phyloP scores from a whole-genome alignment of 345 rosid species.

The Eucalyptus pumila region DNA sequence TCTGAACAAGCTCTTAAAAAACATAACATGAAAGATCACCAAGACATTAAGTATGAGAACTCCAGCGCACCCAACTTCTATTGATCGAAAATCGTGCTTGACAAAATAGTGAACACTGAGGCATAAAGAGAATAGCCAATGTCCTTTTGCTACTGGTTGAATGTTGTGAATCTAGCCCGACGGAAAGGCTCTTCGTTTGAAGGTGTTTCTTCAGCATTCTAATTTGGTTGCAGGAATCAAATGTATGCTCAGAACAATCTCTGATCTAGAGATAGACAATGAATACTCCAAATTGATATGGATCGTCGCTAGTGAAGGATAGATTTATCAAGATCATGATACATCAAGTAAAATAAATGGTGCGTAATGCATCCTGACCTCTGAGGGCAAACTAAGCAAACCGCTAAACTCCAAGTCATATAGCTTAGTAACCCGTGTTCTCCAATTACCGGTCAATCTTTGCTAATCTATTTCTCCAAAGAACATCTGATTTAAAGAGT shows the following conservation, averaged over 20 bases:
- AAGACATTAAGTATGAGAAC: background rate
- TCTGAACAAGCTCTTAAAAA: background rate
- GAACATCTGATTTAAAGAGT: background rate
- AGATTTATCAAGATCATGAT: background rate
- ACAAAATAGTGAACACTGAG: background rate
- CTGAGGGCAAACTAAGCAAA: background rate
- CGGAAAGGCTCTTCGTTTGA: background rate
- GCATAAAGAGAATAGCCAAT: background rate
- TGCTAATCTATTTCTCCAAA: background rate
- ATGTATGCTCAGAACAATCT: background rate
- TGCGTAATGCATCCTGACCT: background rate
- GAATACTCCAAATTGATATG: background rate
- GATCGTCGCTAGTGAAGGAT: background rate
- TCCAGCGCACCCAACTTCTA: background rate
- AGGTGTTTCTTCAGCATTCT: background rate
- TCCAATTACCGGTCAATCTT: background rate
- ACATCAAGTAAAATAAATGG: background rate
- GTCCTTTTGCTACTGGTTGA: background rate
- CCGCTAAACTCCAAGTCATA: background rate
- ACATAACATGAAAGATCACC: background rate
- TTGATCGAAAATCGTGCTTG: background rate
- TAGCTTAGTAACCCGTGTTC: background rate
- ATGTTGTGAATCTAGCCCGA: background rate
- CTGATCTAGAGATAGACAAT: background rate
- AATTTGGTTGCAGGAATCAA: background rate